Base-by-base conservation (phyloP, 352 stramenopile genomes). In the Thalassiosira hispida region DNA sequence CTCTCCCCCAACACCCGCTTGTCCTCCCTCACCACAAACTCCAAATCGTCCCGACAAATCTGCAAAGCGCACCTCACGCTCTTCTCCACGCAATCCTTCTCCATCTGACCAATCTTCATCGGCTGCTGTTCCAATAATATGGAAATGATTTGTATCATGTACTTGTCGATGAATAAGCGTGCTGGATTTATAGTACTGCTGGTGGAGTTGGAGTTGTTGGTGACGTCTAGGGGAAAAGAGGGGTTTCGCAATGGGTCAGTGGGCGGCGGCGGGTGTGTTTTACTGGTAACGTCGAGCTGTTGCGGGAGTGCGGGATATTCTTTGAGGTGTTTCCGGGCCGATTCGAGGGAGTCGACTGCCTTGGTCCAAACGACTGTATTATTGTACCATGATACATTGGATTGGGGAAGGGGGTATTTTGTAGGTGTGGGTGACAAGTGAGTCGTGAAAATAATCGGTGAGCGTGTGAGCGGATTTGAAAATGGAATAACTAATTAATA, bases 51-150 rank as follows among this genome's bases (percentile, higher is more conserved):
- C n/a, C 75, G 81, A 18, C 92, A 70, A 42, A 95, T 92, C 14
- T 56, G 25, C 18, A 93, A 59, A 12, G 85, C 87, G 8, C 79
- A 69, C 8, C 52, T 11, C 1, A 95, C 29, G 29, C 44, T 82
- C 49, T 95, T 90, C 64, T 94, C 79, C 0, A 95, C 87, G 65
- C 90, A 95, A 33, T 85, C 83, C 9, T 79, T 79, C 73, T 95
- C 90, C 51, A 83, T 73, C 23, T 70, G 31, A 7, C 90, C 90
- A 74, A 93, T 92, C 70, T 91, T 93, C 16, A 75, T 63, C 5
- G 84, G 86, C 8, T 88, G 56, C 61, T 95, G 90, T 66, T 95
- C 87, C 1, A 94, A 61, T n/a, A 94, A 65, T 57, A 94, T 94
- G 53, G 67, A 81, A 42, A 93, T 84, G 20, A 94, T 90, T 46